A percentile compares a stretch with the other conserved stretches of the same genome.
Conservation (phyloP, 352 stramenopile species). For the Phytophthora fragariaefolia region DNA sequence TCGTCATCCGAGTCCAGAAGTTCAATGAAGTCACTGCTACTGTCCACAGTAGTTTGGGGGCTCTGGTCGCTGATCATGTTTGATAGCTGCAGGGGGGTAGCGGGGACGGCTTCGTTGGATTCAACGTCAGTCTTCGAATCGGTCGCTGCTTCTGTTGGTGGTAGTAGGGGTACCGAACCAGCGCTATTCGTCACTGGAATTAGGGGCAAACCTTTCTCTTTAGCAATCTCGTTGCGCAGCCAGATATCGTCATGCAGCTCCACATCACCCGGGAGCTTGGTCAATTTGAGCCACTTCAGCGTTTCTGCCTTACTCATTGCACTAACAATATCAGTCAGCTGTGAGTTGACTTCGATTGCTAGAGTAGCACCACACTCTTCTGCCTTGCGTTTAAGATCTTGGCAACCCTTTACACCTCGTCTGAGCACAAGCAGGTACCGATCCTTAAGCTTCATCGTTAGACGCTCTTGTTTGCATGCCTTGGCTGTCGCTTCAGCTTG, state of each 20-base stretch:
- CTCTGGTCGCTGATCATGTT: constrained; percentile 18
- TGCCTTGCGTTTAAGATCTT: constrained; percentile 71
- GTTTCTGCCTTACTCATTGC: constrained; percentile 65
- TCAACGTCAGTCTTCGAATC: constrained; percentile 14
- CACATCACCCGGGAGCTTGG: constrained; percentile 72
- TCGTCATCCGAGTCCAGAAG: constrained; percentile 67
- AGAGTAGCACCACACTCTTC: constrained; percentile 66
- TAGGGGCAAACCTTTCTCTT: constrained; percentile 48
- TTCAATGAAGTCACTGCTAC: constrained; percentile 60
- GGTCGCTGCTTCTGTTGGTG: constrained; percentile 1
- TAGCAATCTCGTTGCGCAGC: constrained; percentile 75
- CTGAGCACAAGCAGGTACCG: constrained; percentile 74
- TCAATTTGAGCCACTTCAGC: constrained; percentile 73
- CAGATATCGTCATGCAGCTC: constrained; percentile 73
- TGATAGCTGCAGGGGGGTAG: constrained; percentile 8
- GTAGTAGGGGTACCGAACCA: not conserved
- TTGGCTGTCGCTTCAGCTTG: constrained; percentile 33
- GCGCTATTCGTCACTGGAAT: constrained; percentile 3
- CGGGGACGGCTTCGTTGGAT: constrained; percentile 7
- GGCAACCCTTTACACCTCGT: constrained; percentile 70
- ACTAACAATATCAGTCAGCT: constrained; percentile 84
- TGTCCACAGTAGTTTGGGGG: constrained; percentile 41
- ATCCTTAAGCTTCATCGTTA: constrained; percentile 60
- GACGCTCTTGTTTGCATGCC: constrained; percentile 42
- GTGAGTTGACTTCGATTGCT: constrained; percentile 79